A percentile compares a stretch with the other conserved stretches of the same genome.
These are phyloP conservation scores for Hanseniaspora valbyensis DNA, from an alignment of 805 yeast species.

Conservation along the genomic window DNA sequence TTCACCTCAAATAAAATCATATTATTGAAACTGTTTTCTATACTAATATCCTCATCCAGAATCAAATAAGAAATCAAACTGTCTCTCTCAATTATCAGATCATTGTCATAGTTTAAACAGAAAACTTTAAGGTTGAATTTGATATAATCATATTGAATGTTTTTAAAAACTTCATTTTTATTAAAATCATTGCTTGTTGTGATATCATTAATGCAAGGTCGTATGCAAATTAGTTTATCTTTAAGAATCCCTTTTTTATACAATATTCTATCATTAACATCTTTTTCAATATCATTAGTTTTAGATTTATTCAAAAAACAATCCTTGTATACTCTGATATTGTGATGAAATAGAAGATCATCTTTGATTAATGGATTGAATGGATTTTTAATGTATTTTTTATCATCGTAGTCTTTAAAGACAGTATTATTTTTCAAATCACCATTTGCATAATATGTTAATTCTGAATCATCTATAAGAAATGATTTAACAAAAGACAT, in stretches of 20 bases:
- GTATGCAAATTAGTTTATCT: background rate
- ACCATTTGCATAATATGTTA: background rate
- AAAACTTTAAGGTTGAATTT: slow-evolving; percentile 9
- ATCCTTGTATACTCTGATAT: slow-evolving; percentile 1
- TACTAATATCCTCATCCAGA: background rate
- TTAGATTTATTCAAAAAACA: background rate
- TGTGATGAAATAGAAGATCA: slow-evolving; percentile 6
- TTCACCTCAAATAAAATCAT: slow-evolving; percentile 1
- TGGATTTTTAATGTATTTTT: slow-evolving; percentile 5
- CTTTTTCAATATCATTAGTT: background rate
- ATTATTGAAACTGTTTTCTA: background rate
- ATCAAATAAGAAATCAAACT: background rate
- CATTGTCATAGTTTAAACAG: background rate
- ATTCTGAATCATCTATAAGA: background rate
- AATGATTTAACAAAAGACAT: background rate
- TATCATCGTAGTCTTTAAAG: slow-evolving; percentile 1
- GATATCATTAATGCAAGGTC: background rate
- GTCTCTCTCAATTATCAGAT: background rate
- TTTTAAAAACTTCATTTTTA: background rate
- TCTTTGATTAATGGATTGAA: slow-evolving; percentile 8
- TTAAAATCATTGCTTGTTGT: no score
- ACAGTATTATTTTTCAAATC: background rate
- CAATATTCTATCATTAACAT: background rate
- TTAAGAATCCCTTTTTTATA: background rate
- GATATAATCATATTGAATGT: background rate